Conservation (phyloP, 2,329 filamentous ascomycete species). For the Alternaria longipes region DNA sequence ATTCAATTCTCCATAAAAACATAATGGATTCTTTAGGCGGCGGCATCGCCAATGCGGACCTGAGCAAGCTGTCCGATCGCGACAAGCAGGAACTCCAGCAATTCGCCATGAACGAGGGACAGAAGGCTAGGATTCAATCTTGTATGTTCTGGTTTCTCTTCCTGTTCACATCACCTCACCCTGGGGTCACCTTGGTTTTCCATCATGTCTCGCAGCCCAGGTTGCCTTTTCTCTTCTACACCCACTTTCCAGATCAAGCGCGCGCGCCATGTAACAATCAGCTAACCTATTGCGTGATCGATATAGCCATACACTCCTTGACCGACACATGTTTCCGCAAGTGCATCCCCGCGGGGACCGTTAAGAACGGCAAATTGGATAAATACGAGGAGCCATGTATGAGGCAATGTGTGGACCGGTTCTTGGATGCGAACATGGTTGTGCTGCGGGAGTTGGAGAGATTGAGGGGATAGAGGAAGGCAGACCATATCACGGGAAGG, state of each 20-base stretch:
- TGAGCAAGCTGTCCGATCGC: constrained; percentile 77
- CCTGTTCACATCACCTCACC: neutral
- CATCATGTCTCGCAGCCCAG: neutral
- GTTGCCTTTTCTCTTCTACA: neutral
- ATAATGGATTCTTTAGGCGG: constrained; percentile 52
- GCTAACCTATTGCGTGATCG: neutral
- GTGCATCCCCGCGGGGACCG: constrained; percentile 78
- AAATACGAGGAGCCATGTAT: constrained; percentile 82
- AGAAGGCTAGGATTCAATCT: constrained; percentile 77
- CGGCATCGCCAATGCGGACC: constrained; percentile 65
- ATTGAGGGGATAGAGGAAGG: constrained; percentile 50
- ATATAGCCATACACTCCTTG: constrained; percentile 67
- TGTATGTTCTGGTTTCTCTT: constrained; percentile 30
- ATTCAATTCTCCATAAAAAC: neutral
- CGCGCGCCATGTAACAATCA: neutral
- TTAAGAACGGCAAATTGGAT: constrained; percentile 78
- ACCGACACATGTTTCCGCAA: constrained; percentile 93
- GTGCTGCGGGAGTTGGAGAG: constrained; percentile 86
- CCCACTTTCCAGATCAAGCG: neutral
- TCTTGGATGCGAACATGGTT: constrained; percentile 85
- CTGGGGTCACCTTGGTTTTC: neutral
- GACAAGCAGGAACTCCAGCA: constrained; percentile 90
- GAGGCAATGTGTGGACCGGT: constrained; percentile 91
- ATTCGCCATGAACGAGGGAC: constrained; percentile 83
- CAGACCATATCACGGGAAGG: neutral